Conservation (phyloP, 2,329 filamentous ascomycete species). For the Blastomyces emzantsi region DNA sequence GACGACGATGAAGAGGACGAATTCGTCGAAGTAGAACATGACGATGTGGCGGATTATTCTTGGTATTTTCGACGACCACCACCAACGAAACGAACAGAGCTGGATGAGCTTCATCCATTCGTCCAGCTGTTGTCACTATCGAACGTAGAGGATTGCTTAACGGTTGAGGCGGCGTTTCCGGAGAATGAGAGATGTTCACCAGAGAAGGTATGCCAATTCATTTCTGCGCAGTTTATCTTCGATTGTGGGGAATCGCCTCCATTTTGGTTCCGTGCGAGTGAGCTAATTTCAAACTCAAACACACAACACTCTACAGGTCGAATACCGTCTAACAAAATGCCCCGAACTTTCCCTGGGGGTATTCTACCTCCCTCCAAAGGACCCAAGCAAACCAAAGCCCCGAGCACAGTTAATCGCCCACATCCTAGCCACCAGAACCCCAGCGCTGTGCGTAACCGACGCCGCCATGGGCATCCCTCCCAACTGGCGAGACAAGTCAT, state of each 20-base stretch:
- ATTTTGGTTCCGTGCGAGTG: background rate
- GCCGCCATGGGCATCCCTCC: constrained; percentile 64
- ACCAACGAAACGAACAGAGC: constrained; percentile 23
- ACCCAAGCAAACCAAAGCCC: constrained; percentile 50
- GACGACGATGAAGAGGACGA: constrained; percentile 27
- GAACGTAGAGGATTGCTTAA: constrained; percentile 46
- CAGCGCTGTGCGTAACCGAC: constrained; percentile 57
- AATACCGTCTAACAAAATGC: constrained; percentile 65
- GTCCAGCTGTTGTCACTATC: constrained; percentile 59
- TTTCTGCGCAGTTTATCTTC: background rate
- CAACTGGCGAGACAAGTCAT: constrained; percentile 50
- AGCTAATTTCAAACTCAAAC: background rate
- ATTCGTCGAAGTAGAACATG: constrained; percentile 35
- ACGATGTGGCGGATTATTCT: constrained; percentile 32
- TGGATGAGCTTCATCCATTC: constrained; percentile 60
- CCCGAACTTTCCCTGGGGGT: constrained; percentile 71
- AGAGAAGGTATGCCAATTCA: constrained; percentile 46
- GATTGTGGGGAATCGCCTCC: background rate
- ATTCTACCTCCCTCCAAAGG: constrained; percentile 54
- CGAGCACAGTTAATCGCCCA: constrained; percentile 62
- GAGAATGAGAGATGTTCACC: constrained; percentile 47
- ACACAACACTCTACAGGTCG: constrained; percentile 45
- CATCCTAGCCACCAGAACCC: constrained; percentile 64
- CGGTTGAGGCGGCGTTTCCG: constrained; percentile 53
- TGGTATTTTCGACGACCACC: constrained; percentile 35